These are phyloP conservation scores for Cladophialophora psammophila DNA, from an alignment of 2,329 filamentous ascomycete genomes.

Conservation along the genomic window DNA sequence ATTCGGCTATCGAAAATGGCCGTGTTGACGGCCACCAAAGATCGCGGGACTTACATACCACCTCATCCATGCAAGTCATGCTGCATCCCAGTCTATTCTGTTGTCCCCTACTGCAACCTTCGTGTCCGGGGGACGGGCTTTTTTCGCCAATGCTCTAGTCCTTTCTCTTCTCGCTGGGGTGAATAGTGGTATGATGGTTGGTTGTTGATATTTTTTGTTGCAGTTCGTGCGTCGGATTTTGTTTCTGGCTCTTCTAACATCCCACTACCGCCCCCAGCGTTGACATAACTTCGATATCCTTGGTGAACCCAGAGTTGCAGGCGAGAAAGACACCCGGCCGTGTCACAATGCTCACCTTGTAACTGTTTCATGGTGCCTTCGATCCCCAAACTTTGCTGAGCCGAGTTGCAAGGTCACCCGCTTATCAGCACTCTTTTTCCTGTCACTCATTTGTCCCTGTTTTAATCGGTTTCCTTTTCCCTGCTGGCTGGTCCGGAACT, in stretches of 20 bases:
- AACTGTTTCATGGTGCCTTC: constrained; percentile 32
- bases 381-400: constrained; percentile 14
- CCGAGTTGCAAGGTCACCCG: constrained; percentile 20
- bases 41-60: constrained; percentile 12
- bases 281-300: constrained; percentile 8
- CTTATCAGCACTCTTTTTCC: constrained; percentile 24
- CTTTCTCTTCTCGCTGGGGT: constrained; percentile 1
- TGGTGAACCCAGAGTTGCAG: constrained; percentile 4
- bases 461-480: constrained; percentile 24
- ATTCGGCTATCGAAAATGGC: constrained; percentile 26
- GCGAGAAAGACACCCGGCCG: constrained; percentile 13
- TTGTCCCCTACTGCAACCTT: constrained; percentile 9
- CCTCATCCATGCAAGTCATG: constrained; percentile 36
- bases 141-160: constrained; percentile 8
- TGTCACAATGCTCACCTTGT: constrained; percentile 30
- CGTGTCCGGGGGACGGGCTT: constrained; percentile 7
- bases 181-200: constrained; percentile 14
- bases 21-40: constrained; percentile 21
- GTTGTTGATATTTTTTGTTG: constrained; percentile 21
- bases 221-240: constrained; percentile 32
- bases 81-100: constrained; percentile 18
- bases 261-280: constrained; percentile 7
- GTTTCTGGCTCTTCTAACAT: constrained; percentile 13
- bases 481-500: constrained; percentile 27
- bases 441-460: constrained; percentile 32